Conservation (phyloP, 1,284 basidiomycete species). For the Chiua sp. region DNA sequence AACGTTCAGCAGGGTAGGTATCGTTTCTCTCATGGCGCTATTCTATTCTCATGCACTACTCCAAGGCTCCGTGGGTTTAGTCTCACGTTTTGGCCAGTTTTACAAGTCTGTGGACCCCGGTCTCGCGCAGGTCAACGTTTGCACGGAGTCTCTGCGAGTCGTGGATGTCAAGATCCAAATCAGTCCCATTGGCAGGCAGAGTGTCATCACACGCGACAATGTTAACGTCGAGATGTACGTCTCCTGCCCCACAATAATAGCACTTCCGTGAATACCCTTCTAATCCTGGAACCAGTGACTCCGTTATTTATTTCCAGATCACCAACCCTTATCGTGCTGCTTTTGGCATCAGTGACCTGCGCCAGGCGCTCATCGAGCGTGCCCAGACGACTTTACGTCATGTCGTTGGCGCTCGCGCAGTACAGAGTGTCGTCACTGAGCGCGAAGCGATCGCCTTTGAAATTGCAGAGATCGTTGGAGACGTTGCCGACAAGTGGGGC, state of each 20-base stretch:
- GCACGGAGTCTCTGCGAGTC: conserved; percentile 82
- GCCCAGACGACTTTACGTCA: conserved; percentile 96
- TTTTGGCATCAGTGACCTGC: conserved; percentile 91
- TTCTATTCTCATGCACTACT: conserved; percentile 10
- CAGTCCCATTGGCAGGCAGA: conserved; percentile 84
- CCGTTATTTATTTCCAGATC: conserved; percentile 92
- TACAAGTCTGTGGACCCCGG: conserved; percentile 96
- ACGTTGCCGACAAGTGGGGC: conserved; percentile 92
- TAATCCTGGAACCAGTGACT: conserved; percentile 61
- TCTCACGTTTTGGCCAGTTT: conserved; percentile 93
- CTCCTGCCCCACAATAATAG: conserved; percentile 3
- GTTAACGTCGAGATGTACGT: conserved; percentile 84
- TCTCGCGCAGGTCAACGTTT: conserved; percentile 91
- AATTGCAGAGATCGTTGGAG: conserved; percentile 92
- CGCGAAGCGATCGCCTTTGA: conserved; percentile 96
- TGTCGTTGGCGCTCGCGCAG: conserved; percentile 90
- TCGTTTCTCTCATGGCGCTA: conserved; percentile 6
- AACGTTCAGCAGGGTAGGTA: conserved; percentile 76
- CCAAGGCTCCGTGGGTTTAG: conserved; percentile 85
- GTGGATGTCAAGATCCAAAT: conserved; percentile 98
- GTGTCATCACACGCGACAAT: conserved; percentile 88
- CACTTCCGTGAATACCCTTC: conserved; percentile 1
- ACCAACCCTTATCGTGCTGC: conserved; percentile 88
- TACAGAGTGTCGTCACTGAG: conserved; percentile 88
- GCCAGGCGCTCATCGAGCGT: conserved; percentile 88